These are phyloP conservation scores for Platanthera guangdongensis DNA, from an alignment of 106 monocot genomes.

Conservation along the genomic window DNA sequence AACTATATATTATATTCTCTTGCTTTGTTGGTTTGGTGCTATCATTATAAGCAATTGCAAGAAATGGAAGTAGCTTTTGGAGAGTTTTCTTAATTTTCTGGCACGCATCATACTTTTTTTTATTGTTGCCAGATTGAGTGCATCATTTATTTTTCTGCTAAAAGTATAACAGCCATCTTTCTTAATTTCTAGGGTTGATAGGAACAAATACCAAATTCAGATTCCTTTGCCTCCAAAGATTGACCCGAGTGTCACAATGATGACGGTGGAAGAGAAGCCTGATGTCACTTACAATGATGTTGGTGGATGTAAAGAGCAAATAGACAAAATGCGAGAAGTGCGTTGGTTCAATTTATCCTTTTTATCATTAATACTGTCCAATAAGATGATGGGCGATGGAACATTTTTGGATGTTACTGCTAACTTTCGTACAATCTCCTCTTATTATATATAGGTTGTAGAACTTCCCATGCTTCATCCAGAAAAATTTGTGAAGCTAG, in stretches of 20 bases:
- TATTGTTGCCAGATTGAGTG: no score
- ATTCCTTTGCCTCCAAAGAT: conserved; percentile 99
- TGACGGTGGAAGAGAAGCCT: conserved; percentile 99
- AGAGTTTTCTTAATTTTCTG: no score
- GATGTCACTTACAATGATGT: conserved; percentile 99
- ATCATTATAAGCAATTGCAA: no score
- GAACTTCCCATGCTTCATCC: conserved; percentile 99
- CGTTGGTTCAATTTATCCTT: not conserved
- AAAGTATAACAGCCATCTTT: not conserved
- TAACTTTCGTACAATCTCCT: no score
- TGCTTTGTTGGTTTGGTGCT: no score
- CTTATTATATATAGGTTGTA: conserved; percentile 44
- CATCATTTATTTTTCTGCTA: no score
- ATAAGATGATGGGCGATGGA: no score
- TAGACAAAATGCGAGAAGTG: conserved; percentile 98
- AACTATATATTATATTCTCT: no score
- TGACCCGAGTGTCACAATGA: conserved; percentile 99
- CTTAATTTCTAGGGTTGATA: conserved; percentile 63
- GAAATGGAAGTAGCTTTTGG: no score
- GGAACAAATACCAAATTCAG: conserved; percentile 98
- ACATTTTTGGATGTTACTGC: no score
- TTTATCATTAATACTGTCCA: no score
- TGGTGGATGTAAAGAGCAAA: conserved; percentile 97
- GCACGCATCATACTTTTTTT: no score
- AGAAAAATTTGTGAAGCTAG: conserved; percentile 98